Evolutionary conservation across 2,329 filamentous ascomycete genomes (phyloP).

Genomic region (Penicillium rolfsii): DNA sequence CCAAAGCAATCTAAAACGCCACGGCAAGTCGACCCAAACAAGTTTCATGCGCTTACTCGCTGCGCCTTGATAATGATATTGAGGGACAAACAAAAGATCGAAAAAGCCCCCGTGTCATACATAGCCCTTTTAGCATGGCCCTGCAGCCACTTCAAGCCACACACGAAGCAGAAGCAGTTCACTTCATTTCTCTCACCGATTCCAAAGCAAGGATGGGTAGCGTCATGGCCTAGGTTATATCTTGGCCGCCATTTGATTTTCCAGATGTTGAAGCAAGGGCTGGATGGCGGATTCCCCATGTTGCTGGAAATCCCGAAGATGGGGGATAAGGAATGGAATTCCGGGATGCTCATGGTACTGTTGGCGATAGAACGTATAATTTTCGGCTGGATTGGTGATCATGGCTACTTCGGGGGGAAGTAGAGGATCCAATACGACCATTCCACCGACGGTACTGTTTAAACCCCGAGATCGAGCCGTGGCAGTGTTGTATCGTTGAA

Average conservation of each 20-base stretch:
- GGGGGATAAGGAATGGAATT: constrained; percentile 45
- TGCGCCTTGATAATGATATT: not conserved
- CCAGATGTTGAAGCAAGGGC: constrained; percentile 34
- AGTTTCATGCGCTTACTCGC: not conserved
- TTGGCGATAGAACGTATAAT: constrained; percentile 42
- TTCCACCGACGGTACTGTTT: constrained; percentile 18
- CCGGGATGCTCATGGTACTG: constrained; percentile 38
- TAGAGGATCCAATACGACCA: constrained; percentile 30
- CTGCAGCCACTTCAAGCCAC: constrained; percentile 24
- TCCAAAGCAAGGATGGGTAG: not conserved
- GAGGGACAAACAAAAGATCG: constrained; percentile 8
- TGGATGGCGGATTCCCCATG: constrained; percentile 34
- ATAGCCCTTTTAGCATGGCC: constrained; percentile 8
- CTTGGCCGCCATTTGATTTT: constrained; percentile 8
- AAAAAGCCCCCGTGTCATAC: constrained; percentile 6
- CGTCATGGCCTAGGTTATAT: constrained; percentile 7
- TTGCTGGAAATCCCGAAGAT: constrained; percentile 40
- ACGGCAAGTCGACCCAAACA: constrained; percentile 8
- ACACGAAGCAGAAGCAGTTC: constrained; percentile 16
- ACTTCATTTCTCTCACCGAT: constrained; percentile 10
- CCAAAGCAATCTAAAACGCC: constrained; percentile 14
- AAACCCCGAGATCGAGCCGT: constrained; percentile 26
- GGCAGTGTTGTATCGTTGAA: constrained; percentile 39
- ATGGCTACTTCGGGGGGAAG: constrained; percentile 30
- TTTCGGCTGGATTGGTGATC: constrained; percentile 37